Evolutionary conservation across 2,329 filamentous ascomycete species (phyloP).

Genomic region (Alternaria burnsii): DNA sequence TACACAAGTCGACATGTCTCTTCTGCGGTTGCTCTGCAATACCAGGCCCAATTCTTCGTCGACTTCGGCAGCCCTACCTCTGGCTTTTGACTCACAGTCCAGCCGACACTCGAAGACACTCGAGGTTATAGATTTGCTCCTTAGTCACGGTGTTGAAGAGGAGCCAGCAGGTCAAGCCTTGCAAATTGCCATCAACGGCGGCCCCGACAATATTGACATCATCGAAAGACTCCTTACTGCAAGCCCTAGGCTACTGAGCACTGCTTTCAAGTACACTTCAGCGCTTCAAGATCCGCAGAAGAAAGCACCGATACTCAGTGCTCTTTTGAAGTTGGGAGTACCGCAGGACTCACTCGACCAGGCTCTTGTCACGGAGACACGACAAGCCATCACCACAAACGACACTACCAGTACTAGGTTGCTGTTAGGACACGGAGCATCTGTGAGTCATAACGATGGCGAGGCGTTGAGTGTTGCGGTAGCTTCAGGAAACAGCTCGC

Average conservation of each 20-base stretch:
- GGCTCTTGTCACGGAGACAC: conserved; percentile 38
- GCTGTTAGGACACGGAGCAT: conserved; percentile 44
- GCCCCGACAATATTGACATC: conserved; percentile 43
- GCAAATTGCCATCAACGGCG: conserved; percentile 40
- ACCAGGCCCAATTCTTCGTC: conserved; percentile 27
- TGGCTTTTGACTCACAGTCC: conserved; percentile 38
- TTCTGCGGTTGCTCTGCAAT: conserved; percentile 39
- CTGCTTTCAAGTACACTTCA: conserved; percentile 40
- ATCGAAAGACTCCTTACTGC: conserved; percentile 38
- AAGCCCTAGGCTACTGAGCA: conserved; percentile 31
- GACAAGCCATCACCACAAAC: conserved; percentile 27
- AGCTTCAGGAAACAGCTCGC: conserved; percentile 59
- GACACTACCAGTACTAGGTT: conserved; percentile 38
- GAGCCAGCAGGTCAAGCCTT: conserved; percentile 31
- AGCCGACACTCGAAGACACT: conserved; percentile 32
- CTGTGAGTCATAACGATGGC: conserved; percentile 62
- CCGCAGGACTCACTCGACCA: conserved; percentile 41
- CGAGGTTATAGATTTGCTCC: conserved; percentile 39
- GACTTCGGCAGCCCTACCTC: conserved; percentile 39
- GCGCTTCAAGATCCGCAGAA: conserved; percentile 29
- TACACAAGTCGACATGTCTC: conserved; percentile 37
- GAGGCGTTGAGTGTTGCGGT: conserved; percentile 65
- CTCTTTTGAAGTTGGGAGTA: conserved; percentile 38
- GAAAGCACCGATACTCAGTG: conserved; percentile 38
- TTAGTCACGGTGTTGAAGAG: conserved; percentile 36